phyloP scores from a whole-genome alignment of 2,329 filamentous ascomycete species.

The Fusarium dlaminii region DNA sequence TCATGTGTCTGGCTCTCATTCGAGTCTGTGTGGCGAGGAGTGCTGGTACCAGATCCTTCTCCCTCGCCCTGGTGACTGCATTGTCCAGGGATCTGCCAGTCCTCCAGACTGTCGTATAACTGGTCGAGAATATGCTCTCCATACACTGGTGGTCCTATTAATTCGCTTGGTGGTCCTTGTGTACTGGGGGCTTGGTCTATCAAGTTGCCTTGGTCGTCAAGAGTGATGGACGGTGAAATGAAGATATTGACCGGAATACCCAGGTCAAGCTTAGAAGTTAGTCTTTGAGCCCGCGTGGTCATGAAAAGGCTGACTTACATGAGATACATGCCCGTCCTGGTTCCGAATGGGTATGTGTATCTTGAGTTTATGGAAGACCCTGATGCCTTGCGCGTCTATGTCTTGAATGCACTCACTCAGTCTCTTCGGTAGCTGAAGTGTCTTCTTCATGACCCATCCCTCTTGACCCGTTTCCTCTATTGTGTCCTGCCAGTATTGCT shows the following conservation, averaged over 20 bases:
- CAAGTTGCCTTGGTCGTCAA: slow-evolving; percentile 86
- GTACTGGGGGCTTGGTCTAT: slow-evolving; percentile 62
- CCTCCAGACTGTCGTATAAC: slow-evolving; percentile 87
- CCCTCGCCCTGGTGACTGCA: slow-evolving; percentile 66
- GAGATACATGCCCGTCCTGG: slow-evolving; percentile 91
- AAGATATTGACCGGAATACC: slow-evolving; percentile 91
- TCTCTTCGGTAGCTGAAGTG: slow-evolving; percentile 77
- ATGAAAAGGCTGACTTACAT: slow-evolving; percentile 60
- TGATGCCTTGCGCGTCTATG: slow-evolving; percentile 86
- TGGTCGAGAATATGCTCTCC: slow-evolving; percentile 91
- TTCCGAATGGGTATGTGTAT: slow-evolving; percentile 90
- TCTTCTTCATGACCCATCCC: slow-evolving; percentile 69
- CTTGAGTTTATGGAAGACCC: slow-evolving; percentile 89
- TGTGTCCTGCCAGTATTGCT: slow-evolving; percentile 73
- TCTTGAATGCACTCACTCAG: slow-evolving; percentile 87
- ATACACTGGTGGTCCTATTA: slow-evolving; percentile 86
- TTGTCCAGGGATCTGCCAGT: slow-evolving; percentile 76
- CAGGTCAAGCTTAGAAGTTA: slow-evolving; percentile 71
- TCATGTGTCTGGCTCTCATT: slow-evolving; percentile 58
- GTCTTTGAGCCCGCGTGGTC: background rate
- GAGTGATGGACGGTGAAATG: slow-evolving; percentile 89
- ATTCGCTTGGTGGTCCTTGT: slow-evolving; percentile 62
- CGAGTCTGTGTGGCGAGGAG: slow-evolving; percentile 36
- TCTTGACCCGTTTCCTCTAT: slow-evolving; percentile 73
- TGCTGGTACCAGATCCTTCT: slow-evolving; percentile 56